Conservation (phyloP, 2,329 filamentous ascomycete species). For the Fusarium falciforme region DNA sequence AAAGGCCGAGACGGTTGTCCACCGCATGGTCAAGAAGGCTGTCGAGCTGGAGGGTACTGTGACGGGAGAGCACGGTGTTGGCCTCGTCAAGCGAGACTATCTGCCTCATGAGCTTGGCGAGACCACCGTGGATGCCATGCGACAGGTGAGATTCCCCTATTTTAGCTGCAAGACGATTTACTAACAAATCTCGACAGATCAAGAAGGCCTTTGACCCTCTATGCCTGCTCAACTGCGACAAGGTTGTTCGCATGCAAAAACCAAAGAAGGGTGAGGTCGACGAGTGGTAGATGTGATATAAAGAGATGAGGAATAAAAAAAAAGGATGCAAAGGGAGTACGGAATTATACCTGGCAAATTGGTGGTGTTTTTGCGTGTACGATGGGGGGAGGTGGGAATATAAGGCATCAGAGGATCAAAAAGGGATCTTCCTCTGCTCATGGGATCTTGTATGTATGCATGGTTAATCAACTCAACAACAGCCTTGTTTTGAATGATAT, state of each 20-base stretch:
- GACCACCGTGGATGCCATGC: conserved; percentile 83
- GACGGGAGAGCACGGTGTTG: conserved; percentile 88
- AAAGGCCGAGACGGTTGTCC: conserved; percentile 77
- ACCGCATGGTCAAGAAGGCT: conserved; percentile 87
- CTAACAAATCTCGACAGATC: conserved; percentile 61
- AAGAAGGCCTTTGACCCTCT: conserved; percentile 85
- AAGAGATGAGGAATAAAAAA: background rate
- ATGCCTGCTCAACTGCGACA: conserved; percentile 76
- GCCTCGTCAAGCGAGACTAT: conserved; percentile 87
- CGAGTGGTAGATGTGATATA: conserved; percentile 52
- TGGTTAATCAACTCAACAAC: background rate
- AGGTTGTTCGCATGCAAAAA: conserved; percentile 71
- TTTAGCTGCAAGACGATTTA: background rate
- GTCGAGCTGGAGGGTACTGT: conserved; percentile 88
- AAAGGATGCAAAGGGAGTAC: background rate
- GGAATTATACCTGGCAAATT: conserved; percentile 26
- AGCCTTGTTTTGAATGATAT: background rate
- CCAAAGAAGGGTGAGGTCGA: conserved; percentile 56
- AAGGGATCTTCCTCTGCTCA: background rate
- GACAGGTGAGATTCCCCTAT: conserved; percentile 67
- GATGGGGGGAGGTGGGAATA: conserved; percentile 22
- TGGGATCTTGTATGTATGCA: conserved; percentile 23
- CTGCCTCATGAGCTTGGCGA: conserved; percentile 81
- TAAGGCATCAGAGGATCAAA: conserved; percentile 11
- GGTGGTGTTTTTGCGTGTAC: conserved; percentile 24